Base-by-base conservation (phyloP, 768 basidiomycete genomes). In the Auriculariales sp. region DNA sequence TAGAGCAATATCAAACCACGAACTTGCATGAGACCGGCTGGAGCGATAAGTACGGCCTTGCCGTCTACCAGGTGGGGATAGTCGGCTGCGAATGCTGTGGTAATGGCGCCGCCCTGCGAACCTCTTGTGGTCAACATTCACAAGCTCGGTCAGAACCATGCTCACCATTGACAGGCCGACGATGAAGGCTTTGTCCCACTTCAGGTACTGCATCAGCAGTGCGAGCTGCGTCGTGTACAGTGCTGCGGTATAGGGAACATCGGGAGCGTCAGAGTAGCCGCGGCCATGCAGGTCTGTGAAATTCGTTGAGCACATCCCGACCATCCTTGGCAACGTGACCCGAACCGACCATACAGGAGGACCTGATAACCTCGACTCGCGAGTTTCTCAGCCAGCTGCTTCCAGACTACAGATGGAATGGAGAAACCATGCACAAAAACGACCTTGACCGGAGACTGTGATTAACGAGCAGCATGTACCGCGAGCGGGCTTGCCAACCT, bases 241-340 rank as follows among this genome's bases (percentile, higher is more conserved):
- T 4, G 69, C 64, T 1, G 74, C 64, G 54, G 84, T 73, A 60
- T 89, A 85, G 3, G 72, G 75, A 14, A 73, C 76, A 19, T 78
- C 72, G 0, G 86, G 86, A 1, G 85, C 84, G 50, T 84, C 85
- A 1, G 84, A 85, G 63, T 88, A 90, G 3, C 86, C 86, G 32
- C 86, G 74, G 11, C 85, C 87, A 52, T 85, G 87, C 17, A 88
- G 68, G 65, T 90, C 86, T 86, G 25, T 46, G 39, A 42, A 45
- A 27, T 29, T 22, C 22, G 9, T 24, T 24, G 33, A 22, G 22
- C 46, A 46, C 24, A 44, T 28, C 27, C 36, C 4, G 10, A 31
- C 4, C 25, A 19, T 25, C 22, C 7, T 10, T 4, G n/a, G n/a
- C n/a, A n/a, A n/a, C n/a, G n/a, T n/a, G n/a, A n/a, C n/a, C n/a